Evolutionary conservation across 2,329 filamentous ascomycete genomes (phyloP), one percentile per base, ranked within the genome.

Genomic region (Colletotrichum somersetense): DNA sequence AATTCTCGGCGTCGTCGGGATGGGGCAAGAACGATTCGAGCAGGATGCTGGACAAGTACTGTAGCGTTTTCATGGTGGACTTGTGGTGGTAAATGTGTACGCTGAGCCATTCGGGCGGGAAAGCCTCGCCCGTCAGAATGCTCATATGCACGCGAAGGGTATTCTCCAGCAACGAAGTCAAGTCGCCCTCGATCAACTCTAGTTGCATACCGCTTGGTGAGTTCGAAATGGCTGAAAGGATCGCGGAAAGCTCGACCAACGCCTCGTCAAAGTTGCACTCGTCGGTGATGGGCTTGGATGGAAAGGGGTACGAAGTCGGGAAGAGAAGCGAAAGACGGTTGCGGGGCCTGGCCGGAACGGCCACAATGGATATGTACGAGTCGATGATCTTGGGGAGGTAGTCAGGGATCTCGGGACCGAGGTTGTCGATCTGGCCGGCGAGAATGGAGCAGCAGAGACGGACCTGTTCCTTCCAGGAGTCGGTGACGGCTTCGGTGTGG

Each of bases 11-110:
- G 75, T 98, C 94, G 75, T 98, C 96, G 0, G 96, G 94, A 55
- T 96, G 87, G 0, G 97, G 96, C 2, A 99, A 85, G 78, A 96
- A 96, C 0, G 89, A 91, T 48, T 96, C 92, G n/a, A 95, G 87
- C 72, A 99, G 84, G 14, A 97, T 91, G 57, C 89, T 87, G 11
- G 92, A 92, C 11, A 98, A 85, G 76, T 96, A 94, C 78, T 97
- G 93, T 44, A 99, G 84, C 10, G 92, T 94, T 68, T 91, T 91
- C 88, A 98, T 94, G 1, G 93, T 93, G 23, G 95, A 96, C 78
- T 94, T 94, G 83, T 97, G 94, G 78, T 97, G 93, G 81, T 93
- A 96, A 52, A 98, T 96, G 78, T 97, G 93, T 66, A 97, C 89
- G 80, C 95, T 98, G 56, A 99, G 86, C 97, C 96, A 99, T 71